Evolutionary conservation across 176 grass and related monocot genomes (phyloP).

Genomic region (Cenchrus americanus): DNA sequence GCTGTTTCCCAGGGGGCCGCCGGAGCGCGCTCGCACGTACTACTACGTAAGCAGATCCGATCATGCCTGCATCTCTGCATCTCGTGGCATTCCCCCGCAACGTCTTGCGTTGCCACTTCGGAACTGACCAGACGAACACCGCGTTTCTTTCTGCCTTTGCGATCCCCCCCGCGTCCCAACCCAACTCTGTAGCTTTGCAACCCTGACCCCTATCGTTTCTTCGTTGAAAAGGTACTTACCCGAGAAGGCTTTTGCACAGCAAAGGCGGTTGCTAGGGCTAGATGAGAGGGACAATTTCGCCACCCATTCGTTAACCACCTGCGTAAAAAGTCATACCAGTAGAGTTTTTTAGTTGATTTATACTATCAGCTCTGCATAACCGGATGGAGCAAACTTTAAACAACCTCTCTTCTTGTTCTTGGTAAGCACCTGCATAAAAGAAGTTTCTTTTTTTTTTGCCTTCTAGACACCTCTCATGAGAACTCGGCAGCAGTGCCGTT

Average conservation of each 20-base stretch:
- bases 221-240: constrained; percentile 2
- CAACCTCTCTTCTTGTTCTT: no score
- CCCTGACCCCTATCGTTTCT: neutral
- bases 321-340: no score
- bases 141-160: neutral
- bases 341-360: no score
- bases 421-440: no score
- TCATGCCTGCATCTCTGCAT: neutral
- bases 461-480: no score
- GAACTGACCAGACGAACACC: neutral
- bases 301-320: no score
- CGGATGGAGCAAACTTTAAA: no score
- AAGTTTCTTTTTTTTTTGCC: no score
- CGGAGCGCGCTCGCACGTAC: no score
- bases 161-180: neutral
- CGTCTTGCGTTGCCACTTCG: neutral
- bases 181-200: no score
- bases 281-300: no score
- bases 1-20: neutral
- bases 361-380: no score
- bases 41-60: constrained; percentile 33
- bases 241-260: neutral
- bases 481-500: neutral
- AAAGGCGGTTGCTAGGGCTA: neutral
- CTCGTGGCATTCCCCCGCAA: neutral